Conservation (phyloP, 169 alveolate genomes). For the Eimeria falciformis region DNA sequence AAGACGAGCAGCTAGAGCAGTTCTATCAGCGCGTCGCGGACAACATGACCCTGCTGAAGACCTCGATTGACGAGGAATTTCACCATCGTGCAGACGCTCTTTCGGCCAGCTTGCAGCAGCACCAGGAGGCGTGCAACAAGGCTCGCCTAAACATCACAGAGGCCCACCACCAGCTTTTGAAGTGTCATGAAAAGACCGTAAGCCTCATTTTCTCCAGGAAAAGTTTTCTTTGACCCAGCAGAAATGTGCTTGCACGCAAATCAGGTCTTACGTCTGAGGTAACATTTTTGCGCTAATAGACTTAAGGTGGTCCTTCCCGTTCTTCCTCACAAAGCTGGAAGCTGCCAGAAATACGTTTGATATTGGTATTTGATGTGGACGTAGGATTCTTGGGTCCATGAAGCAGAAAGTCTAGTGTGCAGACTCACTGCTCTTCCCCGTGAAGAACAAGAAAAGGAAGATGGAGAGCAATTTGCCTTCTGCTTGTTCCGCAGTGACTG, state of each 20-base stretch:
- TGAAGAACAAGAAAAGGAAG: neutral
- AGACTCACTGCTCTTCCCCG: neutral
- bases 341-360: no score
- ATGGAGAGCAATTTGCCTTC: conserved; percentile 37
- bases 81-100: conserved; percentile 54
- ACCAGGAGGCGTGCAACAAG: conserved; percentile 50
- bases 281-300: no score
- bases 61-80: conserved; percentile 43
- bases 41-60: conserved; percentile 13
- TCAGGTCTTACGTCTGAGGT: no score
- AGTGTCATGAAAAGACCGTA: conserved; percentile 5
- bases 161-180: conserved; percentile 47
- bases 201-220: no score
- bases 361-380: no score
- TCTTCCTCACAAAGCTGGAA: no score
- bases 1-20: neutral
- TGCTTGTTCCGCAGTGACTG: conserved; percentile 60
- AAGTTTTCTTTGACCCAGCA: no score
- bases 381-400: conserved; percentile 51
- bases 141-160: conserved; percentile 32
- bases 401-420: conserved; percentile 26
- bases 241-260: no score
- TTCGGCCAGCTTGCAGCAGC: conserved; percentile 42
- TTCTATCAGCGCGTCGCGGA: conserved; percentile 12
- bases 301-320: no score